These are phyloP conservation scores for Colletotrichum liaoningense DNA, from an alignment of 2,329 filamentous ascomycete genomes.

Conservation along the genomic window DNA sequence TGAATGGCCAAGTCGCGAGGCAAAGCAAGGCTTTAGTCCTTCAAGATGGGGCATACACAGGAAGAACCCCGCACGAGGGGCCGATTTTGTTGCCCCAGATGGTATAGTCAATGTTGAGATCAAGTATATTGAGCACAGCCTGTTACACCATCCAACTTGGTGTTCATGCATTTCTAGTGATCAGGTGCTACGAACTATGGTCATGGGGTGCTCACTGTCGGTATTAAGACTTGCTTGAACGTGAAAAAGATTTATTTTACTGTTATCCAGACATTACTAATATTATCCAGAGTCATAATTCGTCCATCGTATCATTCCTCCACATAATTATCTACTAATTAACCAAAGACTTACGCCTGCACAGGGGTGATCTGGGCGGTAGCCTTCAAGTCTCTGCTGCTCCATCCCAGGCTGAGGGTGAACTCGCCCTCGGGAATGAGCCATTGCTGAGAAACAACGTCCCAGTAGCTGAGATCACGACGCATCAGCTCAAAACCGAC, in stretches of 20 bases:
- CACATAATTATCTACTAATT: neutral
- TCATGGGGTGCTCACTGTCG: neutral
- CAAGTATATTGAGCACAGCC: too few species aligned
- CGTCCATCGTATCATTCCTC: neutral
- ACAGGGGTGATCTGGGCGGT: constrained; percentile 30
- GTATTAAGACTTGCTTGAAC: neutral
- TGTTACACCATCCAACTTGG: too few species aligned
- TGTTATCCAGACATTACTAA: constrained; percentile 29
- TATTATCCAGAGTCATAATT: constrained; percentile 29
- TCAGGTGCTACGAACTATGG: too few species aligned
- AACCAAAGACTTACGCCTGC: constrained; percentile 6
- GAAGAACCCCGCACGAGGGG: too few species aligned
- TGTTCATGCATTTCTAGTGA: too few species aligned
- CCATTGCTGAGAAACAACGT: constrained; percentile 56
- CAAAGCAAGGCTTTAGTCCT: too few species aligned
- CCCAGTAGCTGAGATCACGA: constrained; percentile 62
- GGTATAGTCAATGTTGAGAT: too few species aligned
- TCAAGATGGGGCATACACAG: too few species aligned
- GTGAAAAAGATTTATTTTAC: neutral
- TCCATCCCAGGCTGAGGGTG: constrained; percentile 44
- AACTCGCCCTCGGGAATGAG: constrained; percentile 47
- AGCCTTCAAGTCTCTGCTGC: constrained; percentile 40
- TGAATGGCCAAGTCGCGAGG: too few species aligned
- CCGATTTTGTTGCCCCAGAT: too few species aligned
- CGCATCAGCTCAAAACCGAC: constrained; percentile 59